These are phyloP conservation scores for Heterobasidion occidentale DNA, from an alignment of 1,284 basidiomycete species.

Conservation along the genomic window DNA sequence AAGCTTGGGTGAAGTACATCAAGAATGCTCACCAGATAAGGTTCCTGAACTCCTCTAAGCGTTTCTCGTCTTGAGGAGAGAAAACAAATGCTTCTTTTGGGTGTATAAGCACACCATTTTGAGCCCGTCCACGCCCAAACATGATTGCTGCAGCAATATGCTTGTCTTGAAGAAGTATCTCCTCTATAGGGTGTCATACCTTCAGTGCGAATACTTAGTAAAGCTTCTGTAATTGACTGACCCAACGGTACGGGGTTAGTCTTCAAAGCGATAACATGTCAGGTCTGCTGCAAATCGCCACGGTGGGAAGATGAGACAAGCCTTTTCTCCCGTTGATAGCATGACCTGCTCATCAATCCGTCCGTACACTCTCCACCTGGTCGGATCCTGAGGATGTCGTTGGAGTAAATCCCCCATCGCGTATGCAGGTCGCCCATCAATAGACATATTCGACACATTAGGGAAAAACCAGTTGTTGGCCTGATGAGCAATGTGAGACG, in stretches of 20 bases:
- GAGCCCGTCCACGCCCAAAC: conserved; percentile 33
- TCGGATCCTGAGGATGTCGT: conserved; percentile 32
- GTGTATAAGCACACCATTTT: conserved; percentile 31
- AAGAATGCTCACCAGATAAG: conserved; percentile 19
- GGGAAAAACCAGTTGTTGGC: not conserved
- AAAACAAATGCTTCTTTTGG: conserved; percentile 18
- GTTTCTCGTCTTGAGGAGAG: conserved; percentile 19
- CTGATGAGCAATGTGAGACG: too few species aligned
- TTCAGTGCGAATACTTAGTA: too few species aligned
- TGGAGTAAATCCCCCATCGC: conserved; percentile 33
- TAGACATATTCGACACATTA: conserved; percentile 16
- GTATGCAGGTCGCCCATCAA: conserved; percentile 19
- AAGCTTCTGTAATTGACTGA: conserved; percentile 9
- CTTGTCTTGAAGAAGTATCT: conserved; percentile 24
- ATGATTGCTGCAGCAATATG: conserved; percentile 23
- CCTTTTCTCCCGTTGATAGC: conserved; percentile 20
- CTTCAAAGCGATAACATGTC: conserved; percentile 10
- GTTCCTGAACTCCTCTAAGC: conserved; percentile 21
- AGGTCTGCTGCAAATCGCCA: too few species aligned
- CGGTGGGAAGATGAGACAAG: not conserved
- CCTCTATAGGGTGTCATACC: conserved; percentile 16
- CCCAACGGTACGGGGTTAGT: conserved; percentile 36
- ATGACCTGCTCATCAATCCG: conserved; percentile 39
- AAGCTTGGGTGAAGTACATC: not conserved
- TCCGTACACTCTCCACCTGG: conserved; percentile 34